Evolutionary conservation across 805 yeast species (phyloP), one percentile per base, ranked within the genome.

Genomic region (Pichia paraexigua): DNA sequence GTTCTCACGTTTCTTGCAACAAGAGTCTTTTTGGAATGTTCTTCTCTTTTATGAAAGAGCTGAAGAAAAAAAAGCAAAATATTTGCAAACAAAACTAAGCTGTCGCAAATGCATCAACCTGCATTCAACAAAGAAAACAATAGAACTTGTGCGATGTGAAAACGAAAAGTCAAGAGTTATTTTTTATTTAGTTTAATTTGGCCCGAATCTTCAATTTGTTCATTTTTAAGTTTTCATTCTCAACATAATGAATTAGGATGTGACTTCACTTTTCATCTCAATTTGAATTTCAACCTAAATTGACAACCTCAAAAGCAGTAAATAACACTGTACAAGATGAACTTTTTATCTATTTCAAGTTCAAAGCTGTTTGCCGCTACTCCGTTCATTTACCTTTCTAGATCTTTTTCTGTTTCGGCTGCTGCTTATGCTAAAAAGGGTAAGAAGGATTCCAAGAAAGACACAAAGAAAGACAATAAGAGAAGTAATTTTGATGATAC

Each of bases 371-470:
- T 5, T 9, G 5, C 30, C 7, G 24, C 12, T 7, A 21, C 30
- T 6, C 25, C 49, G 2, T 21, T 45, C 17, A 24, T 24, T 24
- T 27, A 45, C 5, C 18, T 35, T 9, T 25, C 13, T n/a, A 46
- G 60, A 35, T 13, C 30, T 1, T 52, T 58, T 41, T 45, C 55
- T 1, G 18, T 48, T 1, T 37, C 55, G 5, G 4, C 51, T 3
- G 12, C 48, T 13, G 28, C 41, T 3, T 42, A 49, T 12, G 58
- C 62, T 2, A 56, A 55, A 46, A 58, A 57, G 51, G 54, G 43
- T 39, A 53, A 55, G 41, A 51, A 50, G 21, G 48, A 45, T 9
- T 6, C 45, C 3, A 51, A 56, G 15, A 55, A 57, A 32, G 56
- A 49, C 30, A 49, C 50, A 27, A 54, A 46, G 24, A 52, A 52